These are phyloP conservation scores for Croton setiger DNA, from an alignment of 441 rosid species.

Conservation along the genomic window DNA sequence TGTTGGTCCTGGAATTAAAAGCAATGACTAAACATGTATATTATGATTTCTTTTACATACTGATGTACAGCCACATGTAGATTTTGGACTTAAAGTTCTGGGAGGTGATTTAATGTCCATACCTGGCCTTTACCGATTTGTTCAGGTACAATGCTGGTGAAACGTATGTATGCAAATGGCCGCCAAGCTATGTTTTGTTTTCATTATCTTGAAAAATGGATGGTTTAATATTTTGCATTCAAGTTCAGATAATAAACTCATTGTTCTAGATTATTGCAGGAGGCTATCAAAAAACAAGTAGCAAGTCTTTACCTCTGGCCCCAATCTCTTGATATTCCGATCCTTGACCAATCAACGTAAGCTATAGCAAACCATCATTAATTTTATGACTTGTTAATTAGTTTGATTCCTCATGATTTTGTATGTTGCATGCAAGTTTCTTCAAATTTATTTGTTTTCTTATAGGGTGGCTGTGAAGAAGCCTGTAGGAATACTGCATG, in stretches of 20 bases:
- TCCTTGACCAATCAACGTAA: slow-evolving; percentile 74
- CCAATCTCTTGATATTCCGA: slow-evolving; percentile 57
- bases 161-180: slow-evolving; percentile 22
- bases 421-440: background rate
- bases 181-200: background rate
- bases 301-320: slow-evolving; percentile 85
- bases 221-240: background rate
- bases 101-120: slow-evolving; percentile 97
- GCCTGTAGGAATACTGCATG: slow-evolving; percentile 85
- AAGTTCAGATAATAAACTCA: background rate
- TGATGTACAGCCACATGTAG: slow-evolving; percentile 75
- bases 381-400: background rate
- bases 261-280: slow-evolving; percentile 40
- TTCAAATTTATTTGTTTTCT: slow-evolving; percentile 3
- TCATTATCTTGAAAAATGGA: background rate
- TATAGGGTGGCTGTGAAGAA: slow-evolving; percentile 51
- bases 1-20: background rate
- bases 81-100: slow-evolving; percentile 75
- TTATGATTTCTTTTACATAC: slow-evolving; percentile 11
- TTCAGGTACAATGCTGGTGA: slow-evolving; percentile 77
- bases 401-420: background rate
- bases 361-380: slow-evolving; percentile 20
- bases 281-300: slow-evolving; percentile 58
- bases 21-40: background rate
- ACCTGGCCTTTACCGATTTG: slow-evolving; percentile 76